These are phyloP conservation scores for Xanthoconium stramineum DNA, from an alignment of 768 basidiomycete species.

Conservation along the genomic window DNA sequence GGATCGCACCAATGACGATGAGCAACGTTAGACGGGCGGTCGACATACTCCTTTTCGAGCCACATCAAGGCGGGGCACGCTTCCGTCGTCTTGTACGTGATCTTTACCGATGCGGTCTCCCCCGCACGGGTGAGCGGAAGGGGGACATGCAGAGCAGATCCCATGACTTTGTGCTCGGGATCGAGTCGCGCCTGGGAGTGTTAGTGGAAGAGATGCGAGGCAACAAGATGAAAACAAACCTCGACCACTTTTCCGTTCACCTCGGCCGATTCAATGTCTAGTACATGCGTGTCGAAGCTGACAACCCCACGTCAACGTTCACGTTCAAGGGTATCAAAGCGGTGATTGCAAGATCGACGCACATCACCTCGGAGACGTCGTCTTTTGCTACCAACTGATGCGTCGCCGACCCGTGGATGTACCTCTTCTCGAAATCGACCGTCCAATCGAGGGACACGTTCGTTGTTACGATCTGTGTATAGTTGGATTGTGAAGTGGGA, in stretches of 20 bases:
- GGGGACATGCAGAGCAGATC: constrained; percentile 64
- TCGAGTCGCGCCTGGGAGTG: constrained; percentile 44
- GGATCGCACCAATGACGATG: background rate
- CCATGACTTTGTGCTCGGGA: constrained; percentile 66
- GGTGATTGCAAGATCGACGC: no score
- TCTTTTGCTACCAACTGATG: no score
- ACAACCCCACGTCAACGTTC: background rate
- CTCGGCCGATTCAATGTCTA: constrained; percentile 55
- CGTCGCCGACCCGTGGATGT: no score
- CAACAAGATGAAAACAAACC: constrained; percentile 33
- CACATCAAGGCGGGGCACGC: constrained; percentile 81
- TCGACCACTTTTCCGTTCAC: constrained; percentile 45
- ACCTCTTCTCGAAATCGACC: no score
- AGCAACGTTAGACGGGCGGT: background rate
- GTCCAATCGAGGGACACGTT: no score
- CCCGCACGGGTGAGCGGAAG: constrained; percentile 41
- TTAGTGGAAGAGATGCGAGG: background rate
- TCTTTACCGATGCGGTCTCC: constrained; percentile 42
- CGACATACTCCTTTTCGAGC: constrained; percentile 73
- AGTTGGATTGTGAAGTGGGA: no score
- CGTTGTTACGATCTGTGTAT: no score
- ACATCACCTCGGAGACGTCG: no score
- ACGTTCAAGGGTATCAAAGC: no score
- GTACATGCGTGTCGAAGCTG: constrained; percentile 47
- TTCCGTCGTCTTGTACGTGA: constrained; percentile 72